phyloP scores from a whole-genome alignment of 176 grass and related monocot species.

The Avena insularis region DNA sequence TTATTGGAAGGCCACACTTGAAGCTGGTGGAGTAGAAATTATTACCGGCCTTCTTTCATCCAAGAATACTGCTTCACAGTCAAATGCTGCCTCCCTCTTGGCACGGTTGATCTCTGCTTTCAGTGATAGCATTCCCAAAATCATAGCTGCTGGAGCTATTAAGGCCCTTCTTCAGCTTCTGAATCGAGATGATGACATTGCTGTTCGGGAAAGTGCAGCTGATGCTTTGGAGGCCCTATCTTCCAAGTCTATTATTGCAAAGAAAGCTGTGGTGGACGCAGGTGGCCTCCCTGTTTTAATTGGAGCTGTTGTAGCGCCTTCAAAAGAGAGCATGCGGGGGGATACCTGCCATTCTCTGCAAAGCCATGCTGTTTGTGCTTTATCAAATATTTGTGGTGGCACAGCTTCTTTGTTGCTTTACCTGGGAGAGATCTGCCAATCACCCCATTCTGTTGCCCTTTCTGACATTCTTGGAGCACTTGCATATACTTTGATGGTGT shows the following conservation, averaged over 20 bases:
- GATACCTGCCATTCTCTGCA: conserved; percentile 83
- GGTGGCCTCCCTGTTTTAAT: conserved; percentile 88
- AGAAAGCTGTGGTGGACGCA: conserved; percentile 94
- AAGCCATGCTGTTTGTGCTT: conserved; percentile 78
- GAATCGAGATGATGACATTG: conserved; percentile 84
- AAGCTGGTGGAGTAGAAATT: conserved; percentile 94
- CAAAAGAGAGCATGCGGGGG: conserved; percentile 93
- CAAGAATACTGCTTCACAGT: conserved; percentile 85
- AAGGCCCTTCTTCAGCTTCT: conserved; percentile 86
- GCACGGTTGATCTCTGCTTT: conserved; percentile 89
- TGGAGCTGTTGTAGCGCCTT: conserved; percentile 92
- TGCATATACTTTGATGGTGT: conserved; percentile 94
- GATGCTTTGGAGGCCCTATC: conserved; percentile 96
- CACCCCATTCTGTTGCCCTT: conserved; percentile 54
- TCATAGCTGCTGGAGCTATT: conserved; percentile 83
- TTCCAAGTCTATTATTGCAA: conserved; percentile 86
- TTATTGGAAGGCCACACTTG: conserved; percentile 91
- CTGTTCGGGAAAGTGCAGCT: conserved; percentile 86
- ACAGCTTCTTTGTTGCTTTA: conserved; percentile 83
- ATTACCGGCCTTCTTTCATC: conserved; percentile 93
- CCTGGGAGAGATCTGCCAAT: conserved; percentile 82
- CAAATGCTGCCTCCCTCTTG: conserved; percentile 95
- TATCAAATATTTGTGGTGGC: conserved; percentile 94
- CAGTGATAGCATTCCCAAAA: conserved; percentile 79
- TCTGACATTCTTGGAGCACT: conserved; percentile 93